Base-by-base conservation (phyloP, 2,329 filamentous ascomycete species). In the Trichoderma asperellum region DNA sequence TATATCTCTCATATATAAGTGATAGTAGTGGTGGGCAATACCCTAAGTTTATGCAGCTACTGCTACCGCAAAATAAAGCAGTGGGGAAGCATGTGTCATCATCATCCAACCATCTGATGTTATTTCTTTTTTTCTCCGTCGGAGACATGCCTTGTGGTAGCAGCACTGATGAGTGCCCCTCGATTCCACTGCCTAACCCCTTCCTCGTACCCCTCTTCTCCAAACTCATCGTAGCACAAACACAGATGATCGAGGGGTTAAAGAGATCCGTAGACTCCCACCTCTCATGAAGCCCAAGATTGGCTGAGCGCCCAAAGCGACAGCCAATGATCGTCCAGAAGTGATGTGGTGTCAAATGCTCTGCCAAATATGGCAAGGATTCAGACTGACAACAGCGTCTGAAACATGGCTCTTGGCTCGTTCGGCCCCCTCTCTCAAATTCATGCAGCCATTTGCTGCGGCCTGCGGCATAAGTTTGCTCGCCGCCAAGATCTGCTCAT, bases 1-100 rank as follows among this genome's bases (percentile, higher is more conserved):
- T 66, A 66, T 66, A 66, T 66, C 63, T 66, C 63, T 58, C 63
- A 66, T 57, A 49, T 49, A 47, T 34, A 66, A 47, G 53, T 37
- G 34, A 27, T 47, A 18, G n/a, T 43, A 43, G 40, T 43, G 40
- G 40, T 43, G 40, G 40, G 40, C 40, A 43, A 43, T 52, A 62
- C 47, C 59, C 40, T 61, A 49, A 27, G 59, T 64, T 55, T 49
- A 66, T 66, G 63, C 63, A 66, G 40, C 40, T 43, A 43, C 40
- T 43, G 37, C 63, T 66, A 58, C 63, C 34, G 21, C 27, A 58
- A 24, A 66, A n/a, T 37, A 58, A 37, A 58, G 37, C 63, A 24
- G 63, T 58, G 63, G 63, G 62, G 63, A 58, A 49, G 29, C n/a
- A 37, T 66, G 63, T 57, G 55, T 66, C 63, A 57, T 66, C 53